Evolutionary conservation across 176 grass and related monocot species (phyloP).

Genomic region (Canna indica): DNA sequence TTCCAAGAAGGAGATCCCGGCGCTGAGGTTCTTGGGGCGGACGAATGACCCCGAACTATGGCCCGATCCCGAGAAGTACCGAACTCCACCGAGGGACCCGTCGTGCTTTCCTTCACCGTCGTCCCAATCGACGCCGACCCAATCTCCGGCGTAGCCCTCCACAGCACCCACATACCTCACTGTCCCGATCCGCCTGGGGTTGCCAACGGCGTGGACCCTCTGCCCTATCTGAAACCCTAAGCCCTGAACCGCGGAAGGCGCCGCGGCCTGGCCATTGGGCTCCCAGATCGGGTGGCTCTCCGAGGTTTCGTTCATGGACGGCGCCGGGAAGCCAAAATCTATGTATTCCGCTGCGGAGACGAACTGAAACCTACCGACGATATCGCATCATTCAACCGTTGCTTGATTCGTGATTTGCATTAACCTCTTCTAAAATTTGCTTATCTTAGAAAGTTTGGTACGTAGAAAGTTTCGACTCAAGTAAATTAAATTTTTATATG

Average conservation of each 20-base stretch:
- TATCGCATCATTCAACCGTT: too few relatives aligned
- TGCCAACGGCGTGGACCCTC: slow-evolving; percentile 60
- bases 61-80: slow-evolving; percentile 45
- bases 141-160: slow-evolving; percentile 44
- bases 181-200: slow-evolving; percentile 51
- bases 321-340: background rate
- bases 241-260: background rate
- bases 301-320: background rate
- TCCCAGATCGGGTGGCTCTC: background rate
- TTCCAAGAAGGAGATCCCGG: slow-evolving; percentile 65
- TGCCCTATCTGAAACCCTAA: slow-evolving; percentile 36
- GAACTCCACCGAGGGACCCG: slow-evolving; percentile 40
- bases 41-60: slow-evolving; percentile 63
- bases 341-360: background rate
- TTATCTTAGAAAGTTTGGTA: too few relatives aligned
- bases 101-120: slow-evolving; percentile 56
- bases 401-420: too few relatives aligned
- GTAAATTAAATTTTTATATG: too few relatives aligned
- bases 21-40: slow-evolving; percentile 42
- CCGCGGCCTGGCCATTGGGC: background rate
- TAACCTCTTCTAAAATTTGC: too few relatives aligned
- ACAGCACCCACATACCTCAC: slow-evolving; percentile 56
- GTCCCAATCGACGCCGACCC: slow-evolving; percentile 92
- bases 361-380: too few relatives aligned
- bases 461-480: too few relatives aligned